phyloP scores from a whole-genome alignment of 2,329 filamentous ascomycete genomes.

The Fusarium sp. region DNA sequence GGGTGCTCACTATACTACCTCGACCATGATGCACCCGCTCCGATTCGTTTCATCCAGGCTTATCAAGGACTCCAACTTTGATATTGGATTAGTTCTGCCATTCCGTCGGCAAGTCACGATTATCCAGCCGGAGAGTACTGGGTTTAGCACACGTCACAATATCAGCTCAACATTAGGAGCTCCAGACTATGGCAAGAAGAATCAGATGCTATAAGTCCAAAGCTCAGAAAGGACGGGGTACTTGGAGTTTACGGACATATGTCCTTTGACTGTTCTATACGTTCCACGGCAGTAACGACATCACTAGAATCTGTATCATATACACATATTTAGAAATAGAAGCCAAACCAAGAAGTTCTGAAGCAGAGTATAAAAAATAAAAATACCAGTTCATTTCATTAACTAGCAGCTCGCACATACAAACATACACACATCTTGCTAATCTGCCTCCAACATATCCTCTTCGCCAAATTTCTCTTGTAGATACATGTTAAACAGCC shows the following conservation, averaged over 20 bases:
- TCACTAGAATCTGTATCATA: background rate
- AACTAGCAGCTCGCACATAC: conserved; percentile 49
- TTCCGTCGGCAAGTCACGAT: too few relatives aligned
- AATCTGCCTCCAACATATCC: conserved; percentile 20
- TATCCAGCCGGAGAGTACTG: background rate
- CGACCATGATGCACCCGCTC: background rate
- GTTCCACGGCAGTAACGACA: too few relatives aligned
- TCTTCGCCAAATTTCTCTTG: conserved; percentile 38
- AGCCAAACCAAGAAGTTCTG: conserved; percentile 15
- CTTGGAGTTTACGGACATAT: background rate
- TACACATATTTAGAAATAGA: conserved; percentile 1
- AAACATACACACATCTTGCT: conserved; percentile 46
- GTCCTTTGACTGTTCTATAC: background rate
- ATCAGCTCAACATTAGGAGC: background rate
- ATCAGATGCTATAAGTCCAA: background rate
- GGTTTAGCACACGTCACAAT: background rate
- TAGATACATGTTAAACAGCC: conserved; percentile 49
- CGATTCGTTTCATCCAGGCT: background rate
- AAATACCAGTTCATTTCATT: conserved; percentile 52
- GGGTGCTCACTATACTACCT: background rate
- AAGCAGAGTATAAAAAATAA: conserved; percentile 35
- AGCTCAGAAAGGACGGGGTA: background rate
- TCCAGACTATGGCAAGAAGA: background rate
- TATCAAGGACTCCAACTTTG: background rate
- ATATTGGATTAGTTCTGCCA: background rate